phyloP scores from a whole-genome alignment of 1,139 yeast species.

The Lodderomyces jiufengensis region DNA sequence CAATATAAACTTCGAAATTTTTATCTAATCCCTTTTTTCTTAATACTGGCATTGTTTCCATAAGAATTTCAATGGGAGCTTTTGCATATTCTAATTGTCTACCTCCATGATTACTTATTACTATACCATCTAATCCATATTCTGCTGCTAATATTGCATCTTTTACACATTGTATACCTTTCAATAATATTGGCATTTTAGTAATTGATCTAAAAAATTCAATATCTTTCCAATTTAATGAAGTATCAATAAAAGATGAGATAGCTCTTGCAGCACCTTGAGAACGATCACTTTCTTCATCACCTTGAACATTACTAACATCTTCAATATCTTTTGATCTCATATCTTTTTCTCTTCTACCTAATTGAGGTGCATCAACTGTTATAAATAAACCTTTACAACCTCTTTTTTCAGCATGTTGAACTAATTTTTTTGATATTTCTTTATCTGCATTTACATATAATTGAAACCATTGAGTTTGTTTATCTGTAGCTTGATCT shows the following conservation, averaged over 20 bases:
- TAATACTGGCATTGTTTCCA: constrained; percentile 58
- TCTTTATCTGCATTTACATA: constrained; percentile 65
- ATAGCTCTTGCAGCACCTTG: constrained; percentile 91
- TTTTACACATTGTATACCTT: constrained; percentile 69
- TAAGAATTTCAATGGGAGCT: constrained; percentile 66
- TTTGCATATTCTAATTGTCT: constrained; percentile 66
- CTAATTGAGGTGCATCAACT: constrained; percentile 92
- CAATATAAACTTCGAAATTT: constrained; percentile 51
- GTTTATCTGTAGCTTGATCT: constrained; percentile 48
- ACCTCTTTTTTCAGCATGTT: constrained; percentile 73
- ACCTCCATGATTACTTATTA: constrained; percentile 73
- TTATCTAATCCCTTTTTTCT: constrained; percentile 41
- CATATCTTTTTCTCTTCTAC: constrained; percentile 80
- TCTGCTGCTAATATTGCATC: constrained; percentile 66
- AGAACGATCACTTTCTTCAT: constrained; percentile 59
- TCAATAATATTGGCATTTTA: constrained; percentile 61
- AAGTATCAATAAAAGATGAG: constrained; percentile 81
- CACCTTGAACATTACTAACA: constrained; percentile 56
- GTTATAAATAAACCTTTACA: constrained; percentile 79
- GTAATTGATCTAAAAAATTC: constrained; percentile 56
- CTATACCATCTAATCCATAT: constrained; percentile 59
- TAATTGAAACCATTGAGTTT: constrained; percentile 84
- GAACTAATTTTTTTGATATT: constrained; percentile 57
- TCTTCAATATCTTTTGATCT: constrained; percentile 34
- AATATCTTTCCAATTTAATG: constrained; percentile 64